Evolutionary conservation across 2,329 filamentous ascomycete species (phyloP).

Genomic region (Scedosporium apiospermum): DNA sequence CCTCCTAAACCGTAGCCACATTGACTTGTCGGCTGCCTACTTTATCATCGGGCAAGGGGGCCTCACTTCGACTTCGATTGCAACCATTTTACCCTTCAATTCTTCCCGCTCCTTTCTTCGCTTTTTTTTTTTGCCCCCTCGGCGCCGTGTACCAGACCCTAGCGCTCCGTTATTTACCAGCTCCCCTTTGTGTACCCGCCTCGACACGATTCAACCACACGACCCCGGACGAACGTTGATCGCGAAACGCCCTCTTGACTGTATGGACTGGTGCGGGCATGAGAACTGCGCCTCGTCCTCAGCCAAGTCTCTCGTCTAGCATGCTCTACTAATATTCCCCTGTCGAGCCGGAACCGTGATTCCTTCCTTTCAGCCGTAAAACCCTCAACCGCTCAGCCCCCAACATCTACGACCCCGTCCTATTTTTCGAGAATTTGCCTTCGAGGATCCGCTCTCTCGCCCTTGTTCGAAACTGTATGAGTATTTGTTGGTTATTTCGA

Average conservation of each 20-base stretch:
- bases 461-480: neutral
- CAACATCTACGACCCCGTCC: neutral
- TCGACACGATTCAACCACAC: neutral
- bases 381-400: neutral
- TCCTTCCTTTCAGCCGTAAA: neutral
- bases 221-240: neutral
- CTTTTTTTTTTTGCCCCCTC: neutral
- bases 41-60: too few relatives aligned
- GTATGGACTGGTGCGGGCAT: neutral
- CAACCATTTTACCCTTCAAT: neutral
- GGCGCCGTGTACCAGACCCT: neutral
- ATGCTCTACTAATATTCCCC: neutral
- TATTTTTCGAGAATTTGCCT: neutral
- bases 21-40: too few relatives aligned
- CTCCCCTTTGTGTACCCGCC: neutral
- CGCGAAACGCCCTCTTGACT: neutral
- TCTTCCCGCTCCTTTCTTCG: neutral
- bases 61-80: too few relatives aligned
- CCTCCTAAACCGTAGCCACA: too few relatives aligned
- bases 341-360: neutral
- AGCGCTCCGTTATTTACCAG: neutral
- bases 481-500: neutral
- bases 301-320: neutral
- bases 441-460: neutral
- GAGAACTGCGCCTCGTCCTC: neutral